Evolutionary conservation across 352 stramenopile genomes (phyloP).

Genomic region (Phytopythium delawarense): DNA sequence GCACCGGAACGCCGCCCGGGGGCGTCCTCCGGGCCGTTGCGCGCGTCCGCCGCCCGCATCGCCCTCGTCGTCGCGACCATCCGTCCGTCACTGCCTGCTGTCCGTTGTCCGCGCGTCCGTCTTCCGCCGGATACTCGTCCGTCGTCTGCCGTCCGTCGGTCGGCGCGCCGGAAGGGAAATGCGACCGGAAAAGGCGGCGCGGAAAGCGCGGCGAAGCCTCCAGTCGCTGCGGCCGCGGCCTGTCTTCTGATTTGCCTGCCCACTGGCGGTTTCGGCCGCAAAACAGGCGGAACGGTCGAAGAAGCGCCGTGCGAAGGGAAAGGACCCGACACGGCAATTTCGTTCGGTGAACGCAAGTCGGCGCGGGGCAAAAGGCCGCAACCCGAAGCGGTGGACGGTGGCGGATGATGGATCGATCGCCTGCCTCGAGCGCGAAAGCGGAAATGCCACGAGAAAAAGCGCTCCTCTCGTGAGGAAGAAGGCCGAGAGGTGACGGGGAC

Average conservation of each 20-base stretch:
- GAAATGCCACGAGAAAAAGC: neutral
- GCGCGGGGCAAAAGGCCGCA: no score
- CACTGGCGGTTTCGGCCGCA: neutral
- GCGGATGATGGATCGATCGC: neutral
- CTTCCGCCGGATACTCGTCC: no score
- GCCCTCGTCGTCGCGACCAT: neutral
- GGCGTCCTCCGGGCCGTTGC: neutral
- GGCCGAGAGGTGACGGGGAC: neutral
- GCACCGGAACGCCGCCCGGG: neutral
- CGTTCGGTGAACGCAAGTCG: neutral
- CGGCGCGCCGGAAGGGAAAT: neutral
- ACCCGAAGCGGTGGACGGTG: no score
- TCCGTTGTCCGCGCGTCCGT: no score
- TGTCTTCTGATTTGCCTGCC: constrained; percentile 3
- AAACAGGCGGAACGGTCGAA: constrained; percentile 2
- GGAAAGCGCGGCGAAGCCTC: neutral
- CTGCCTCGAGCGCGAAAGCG: neutral
- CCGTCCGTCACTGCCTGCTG: neutral
- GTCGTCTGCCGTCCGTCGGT: neutral
- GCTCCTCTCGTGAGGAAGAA: neutral
- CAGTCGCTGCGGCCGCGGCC: neutral
- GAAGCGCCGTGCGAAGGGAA: neutral
- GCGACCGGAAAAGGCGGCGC: neutral
- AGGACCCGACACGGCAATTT: neutral
- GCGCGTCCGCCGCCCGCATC: neutral